Evolutionary conservation across 2,329 filamentous ascomycete species (phyloP).

Genomic region (Simplicillium sp.): DNA sequence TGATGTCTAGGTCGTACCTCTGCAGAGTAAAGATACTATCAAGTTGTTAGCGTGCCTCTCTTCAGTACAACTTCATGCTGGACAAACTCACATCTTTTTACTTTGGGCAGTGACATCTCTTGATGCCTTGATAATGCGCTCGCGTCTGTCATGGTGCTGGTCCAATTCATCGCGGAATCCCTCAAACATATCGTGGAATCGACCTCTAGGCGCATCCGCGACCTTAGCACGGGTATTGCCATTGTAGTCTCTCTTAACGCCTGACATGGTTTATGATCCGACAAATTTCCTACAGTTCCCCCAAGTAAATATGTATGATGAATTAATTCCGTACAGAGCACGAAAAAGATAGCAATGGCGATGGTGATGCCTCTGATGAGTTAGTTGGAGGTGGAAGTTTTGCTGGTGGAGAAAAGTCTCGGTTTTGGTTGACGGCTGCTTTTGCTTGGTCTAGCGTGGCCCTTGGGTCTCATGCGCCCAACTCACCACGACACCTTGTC

Average conservation of each 20-base stretch:
- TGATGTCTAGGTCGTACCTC: constrained; percentile 16
- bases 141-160: constrained; percentile 85
- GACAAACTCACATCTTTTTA: constrained; percentile 76
- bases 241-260: constrained; percentile 44
- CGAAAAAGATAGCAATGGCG: background rate
- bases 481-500: too few species aligned
- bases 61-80: background rate
- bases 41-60: constrained; percentile 1
- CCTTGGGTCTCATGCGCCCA: constrained; percentile 1
- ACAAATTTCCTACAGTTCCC: background rate
- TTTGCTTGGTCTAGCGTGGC: constrained; percentile 1
- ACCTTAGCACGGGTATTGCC: constrained; percentile 36
- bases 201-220: constrained; percentile 23
- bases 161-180: constrained; percentile 80
- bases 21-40: constrained; percentile 17
- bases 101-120: constrained; percentile 87
- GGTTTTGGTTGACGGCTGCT: background rate
- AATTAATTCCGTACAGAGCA: background rate
- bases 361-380: background rate
- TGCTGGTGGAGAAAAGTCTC: constrained; percentile 3
- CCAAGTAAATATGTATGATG: background rate
- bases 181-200: constrained; percentile 71
- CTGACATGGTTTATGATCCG: constrained; percentile 14
- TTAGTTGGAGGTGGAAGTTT: background rate
- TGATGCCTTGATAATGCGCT: constrained; percentile 82